Conservation (phyloP, 2,329 filamentous ascomycete species). For the Penicillium crustosum region DNA sequence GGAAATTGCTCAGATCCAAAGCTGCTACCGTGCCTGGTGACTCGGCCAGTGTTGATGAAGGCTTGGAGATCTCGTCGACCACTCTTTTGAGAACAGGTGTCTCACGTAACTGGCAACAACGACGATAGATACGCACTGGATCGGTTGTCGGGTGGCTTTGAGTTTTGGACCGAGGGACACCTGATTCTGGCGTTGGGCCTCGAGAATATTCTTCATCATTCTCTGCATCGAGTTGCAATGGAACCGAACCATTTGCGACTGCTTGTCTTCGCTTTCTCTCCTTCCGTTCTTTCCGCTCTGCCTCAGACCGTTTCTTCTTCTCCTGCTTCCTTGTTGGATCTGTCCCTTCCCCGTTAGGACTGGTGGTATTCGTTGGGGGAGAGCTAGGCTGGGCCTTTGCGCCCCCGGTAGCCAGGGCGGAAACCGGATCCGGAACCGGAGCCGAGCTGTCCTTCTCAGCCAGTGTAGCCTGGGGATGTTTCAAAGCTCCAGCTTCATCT, state of each 20-base stretch:
- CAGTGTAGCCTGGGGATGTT: slow-evolving; percentile 59
- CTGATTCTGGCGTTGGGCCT: slow-evolving; percentile 26
- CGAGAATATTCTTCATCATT: slow-evolving; percentile 59
- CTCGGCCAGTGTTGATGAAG: slow-evolving; percentile 62
- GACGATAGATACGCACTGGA: slow-evolving; percentile 85
- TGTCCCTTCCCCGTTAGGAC: slow-evolving; percentile 32
- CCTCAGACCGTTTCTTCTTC: slow-evolving; percentile 93
- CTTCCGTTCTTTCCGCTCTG: slow-evolving; percentile 86
- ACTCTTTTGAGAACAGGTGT: slow-evolving; percentile 90
- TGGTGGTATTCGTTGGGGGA: slow-evolving; percentile 12
- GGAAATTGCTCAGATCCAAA: slow-evolving; percentile 80
- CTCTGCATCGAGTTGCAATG: slow-evolving; percentile 76
- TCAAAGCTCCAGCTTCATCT: slow-evolving; percentile 72
- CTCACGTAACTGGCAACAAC: slow-evolving; percentile 91
- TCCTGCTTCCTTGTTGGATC: slow-evolving; percentile 75
- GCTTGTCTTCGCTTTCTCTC: slow-evolving; percentile 83
- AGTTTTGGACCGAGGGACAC: slow-evolving; percentile 46
- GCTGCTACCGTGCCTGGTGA: slow-evolving; percentile 75
- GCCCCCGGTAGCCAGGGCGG: background rate
- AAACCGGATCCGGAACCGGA: background rate
- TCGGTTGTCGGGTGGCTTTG: slow-evolving; percentile 80
- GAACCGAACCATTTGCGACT: slow-evolving; percentile 82
- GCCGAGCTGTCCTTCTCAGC: slow-evolving; percentile 54
- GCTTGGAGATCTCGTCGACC: slow-evolving; percentile 77
- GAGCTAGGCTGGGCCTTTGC: slow-evolving; percentile 10